Evolutionary conservation across 1,284 basidiomycete genomes (phyloP), one percentile per base, ranked within the genome.

Genomic region (Cryptococcus neoformans): DNA sequence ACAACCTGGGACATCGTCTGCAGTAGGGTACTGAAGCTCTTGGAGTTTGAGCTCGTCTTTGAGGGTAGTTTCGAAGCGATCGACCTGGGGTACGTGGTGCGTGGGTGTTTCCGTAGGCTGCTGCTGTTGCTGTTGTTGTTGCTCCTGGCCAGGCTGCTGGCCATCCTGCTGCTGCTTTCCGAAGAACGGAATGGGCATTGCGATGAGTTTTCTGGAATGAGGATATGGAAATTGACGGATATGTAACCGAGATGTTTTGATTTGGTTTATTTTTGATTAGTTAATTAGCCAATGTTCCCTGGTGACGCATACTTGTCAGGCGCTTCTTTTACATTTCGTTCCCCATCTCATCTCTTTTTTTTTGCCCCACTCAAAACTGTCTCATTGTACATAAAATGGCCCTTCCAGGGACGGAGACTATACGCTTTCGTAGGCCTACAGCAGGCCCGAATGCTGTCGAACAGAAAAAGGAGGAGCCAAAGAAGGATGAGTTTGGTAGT

Each of bases 1-100:
- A 73, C 91, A 94, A 60, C 83, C 81, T 16, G 91, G 91, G 28
- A 90, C 83, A 56, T 92, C 89, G n/a, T 86, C 86, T 10, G 83
- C 73, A 0, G 84, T 86, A 6, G 89, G 89, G 69, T 90, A 78
- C 59, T 75, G 70, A 34, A 59, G 52, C 2, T 63, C 73, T 61
- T 78, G 76, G 60, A 74, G 68, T 57, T 59, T 54, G 50, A 72
- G 63, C 65, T 79, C 77, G 49, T 78, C 74, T 40, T 63, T 52
- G 37, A 77, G 52, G 10, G 70, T 64, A 11, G 49, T 51, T 40
- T 76, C 70, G 46, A 67, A 76, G 2, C 68, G 66, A 28, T 59
- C 57, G 3, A 69, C 54, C 1, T 14, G 65, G 65, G 49, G 49
- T 17, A 16, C 44, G 51, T 8, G 55, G 7, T 17, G 42, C 12